Evolutionary conservation across 805 yeast species (phyloP).

Genomic region (Wickerhamiella alocasiicola): DNA sequence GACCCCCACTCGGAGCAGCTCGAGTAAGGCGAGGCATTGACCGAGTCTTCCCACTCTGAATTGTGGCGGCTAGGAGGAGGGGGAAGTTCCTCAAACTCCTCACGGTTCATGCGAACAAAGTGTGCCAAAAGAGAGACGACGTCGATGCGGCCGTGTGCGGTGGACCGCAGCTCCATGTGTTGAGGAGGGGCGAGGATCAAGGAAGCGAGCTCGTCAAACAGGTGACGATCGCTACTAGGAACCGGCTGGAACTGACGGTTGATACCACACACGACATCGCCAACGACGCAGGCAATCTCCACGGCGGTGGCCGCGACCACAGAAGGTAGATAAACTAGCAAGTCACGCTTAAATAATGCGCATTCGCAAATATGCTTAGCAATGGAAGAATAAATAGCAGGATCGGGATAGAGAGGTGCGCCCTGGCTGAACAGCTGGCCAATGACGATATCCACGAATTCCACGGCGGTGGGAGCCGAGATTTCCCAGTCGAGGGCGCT

Average conservation of each 20-base stretch:
- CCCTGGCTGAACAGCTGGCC: slow-evolving; percentile 11
- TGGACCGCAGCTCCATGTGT: slow-evolving; percentile 7
- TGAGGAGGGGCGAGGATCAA: slow-evolving; percentile 17
- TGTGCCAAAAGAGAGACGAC: slow-evolving; percentile 6
- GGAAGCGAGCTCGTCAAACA: slow-evolving; percentile 22
- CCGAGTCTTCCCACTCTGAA: background rate
- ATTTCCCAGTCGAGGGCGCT: slow-evolving; percentile 62
- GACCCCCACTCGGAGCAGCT: slow-evolving; percentile 7
- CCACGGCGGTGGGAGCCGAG: slow-evolving; percentile 46
- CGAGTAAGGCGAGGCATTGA: background rate
- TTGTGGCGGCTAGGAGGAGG: background rate
- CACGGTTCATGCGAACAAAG: slow-evolving; percentile 3
- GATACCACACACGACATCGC: slow-evolving; percentile 17
- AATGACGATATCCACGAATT: slow-evolving; percentile 28
- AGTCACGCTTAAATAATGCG: slow-evolving; percentile 25
- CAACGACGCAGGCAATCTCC: slow-evolving; percentile 24
- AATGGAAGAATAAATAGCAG: slow-evolving; percentile 20
- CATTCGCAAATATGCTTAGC: slow-evolving; percentile 28
- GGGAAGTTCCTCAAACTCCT: background rate
- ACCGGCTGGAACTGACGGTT: slow-evolving; percentile 15
- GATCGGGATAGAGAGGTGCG: slow-evolving; percentile 9
- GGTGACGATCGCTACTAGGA: slow-evolving; percentile 13
- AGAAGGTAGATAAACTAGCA: slow-evolving; percentile 24
- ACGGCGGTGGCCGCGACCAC: slow-evolving; percentile 29
- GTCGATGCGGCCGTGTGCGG: slow-evolving; percentile 4